Evolutionary conservation across 2,329 filamentous ascomycete genomes (phyloP).

Genomic region (Microsporum audouinii): DNA sequence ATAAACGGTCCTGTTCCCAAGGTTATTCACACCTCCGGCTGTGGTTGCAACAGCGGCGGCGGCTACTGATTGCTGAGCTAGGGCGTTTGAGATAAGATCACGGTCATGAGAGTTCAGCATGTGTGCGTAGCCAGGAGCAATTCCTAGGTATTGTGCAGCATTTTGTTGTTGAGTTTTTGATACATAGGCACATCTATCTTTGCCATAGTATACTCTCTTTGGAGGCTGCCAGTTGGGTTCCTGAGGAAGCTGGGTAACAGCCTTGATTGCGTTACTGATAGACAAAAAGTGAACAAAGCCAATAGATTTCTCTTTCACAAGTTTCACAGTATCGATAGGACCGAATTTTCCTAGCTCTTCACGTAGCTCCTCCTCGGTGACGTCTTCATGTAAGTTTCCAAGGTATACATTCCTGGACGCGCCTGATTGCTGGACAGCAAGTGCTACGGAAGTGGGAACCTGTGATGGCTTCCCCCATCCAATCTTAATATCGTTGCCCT

Average conservation of each 20-base stretch:
- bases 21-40: slow-evolving; percentile 90
- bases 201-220: slow-evolving; percentile 94
- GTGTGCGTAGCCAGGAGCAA: slow-evolving; percentile 90
- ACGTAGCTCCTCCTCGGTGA: slow-evolving; percentile 79
- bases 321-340: slow-evolving; percentile 91
- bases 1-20: slow-evolving; percentile 95
- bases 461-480: slow-evolving; percentile 98
- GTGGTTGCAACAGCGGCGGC: slow-evolving; percentile 93
- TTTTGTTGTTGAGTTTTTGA: slow-evolving; percentile 99
- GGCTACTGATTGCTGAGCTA: slow-evolving; percentile 94
- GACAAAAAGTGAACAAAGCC: slow-evolving; percentile 96
- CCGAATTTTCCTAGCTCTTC: slow-evolving; percentile 96
- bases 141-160: slow-evolving; percentile 92
- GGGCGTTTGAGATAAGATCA: slow-evolving; percentile 87
- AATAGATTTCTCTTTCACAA: slow-evolving; percentile 95
- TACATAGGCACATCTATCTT: slow-evolving; percentile 95
- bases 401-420: slow-evolving; percentile 96
- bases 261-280: slow-evolving; percentile 96
- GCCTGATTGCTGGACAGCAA: slow-evolving; percentile 93
- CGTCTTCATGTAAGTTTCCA: slow-evolving; percentile 82
- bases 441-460: slow-evolving; percentile 91
- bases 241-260: slow-evolving; percentile 88
- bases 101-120: slow-evolving; percentile 93
- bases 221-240: slow-evolving; percentile 95
- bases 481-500: slow-evolving; percentile 98